Evolutionary conservation across 805 yeast genomes (phyloP), one percentile per base, ranked within the genome.

Genomic region (Saccharomycopsis synnaedendra): DNA sequence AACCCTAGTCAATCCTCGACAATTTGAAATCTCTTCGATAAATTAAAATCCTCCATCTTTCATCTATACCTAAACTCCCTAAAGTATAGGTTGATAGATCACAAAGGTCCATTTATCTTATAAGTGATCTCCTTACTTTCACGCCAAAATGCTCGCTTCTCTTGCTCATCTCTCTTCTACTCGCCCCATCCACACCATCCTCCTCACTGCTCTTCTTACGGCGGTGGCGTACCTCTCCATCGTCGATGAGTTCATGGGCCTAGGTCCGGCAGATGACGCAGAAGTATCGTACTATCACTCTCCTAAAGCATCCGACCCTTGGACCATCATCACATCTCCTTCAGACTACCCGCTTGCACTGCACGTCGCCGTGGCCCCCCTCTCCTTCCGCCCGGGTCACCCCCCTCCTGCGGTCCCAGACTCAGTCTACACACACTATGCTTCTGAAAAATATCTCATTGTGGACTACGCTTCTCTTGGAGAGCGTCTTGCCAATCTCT

Each of bases 121-220:
- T 19, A 19, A 19, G 19, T 19, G 19, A 19, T 19, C 19, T 19
- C 19, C 2, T 19, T 19, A 19, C 19, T 19, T 41, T 31, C 2
- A 7, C 7, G 43, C 69, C 8, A 57, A 57, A 10, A 58, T 58
- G 19, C 57, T 78, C 46, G 82, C 85, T 42, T 68, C 67, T 49
- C 48, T 67, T 36, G 72, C 77, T 8, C 66, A 62, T 49, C 61
- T 72, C 28, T 77, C 90, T 46, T 93, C 95, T 9, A 75, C 76
- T 51, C 75, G 80, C 59, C 98, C 98, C 11, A 85, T 90, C 55
- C 97, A 89, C 64, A 75, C 87, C 47, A 79, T 89, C 46, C 77
- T 87, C 42, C 58, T 77, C 48, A 75, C 87, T 4, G 72, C 90
- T 9, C 65, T 88, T 43, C 61, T 86, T 39, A 93, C 95, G 2